phyloP scores from a whole-genome alignment of 2,329 filamentous ascomycete species.

The Fusarium sarcochroum region DNA sequence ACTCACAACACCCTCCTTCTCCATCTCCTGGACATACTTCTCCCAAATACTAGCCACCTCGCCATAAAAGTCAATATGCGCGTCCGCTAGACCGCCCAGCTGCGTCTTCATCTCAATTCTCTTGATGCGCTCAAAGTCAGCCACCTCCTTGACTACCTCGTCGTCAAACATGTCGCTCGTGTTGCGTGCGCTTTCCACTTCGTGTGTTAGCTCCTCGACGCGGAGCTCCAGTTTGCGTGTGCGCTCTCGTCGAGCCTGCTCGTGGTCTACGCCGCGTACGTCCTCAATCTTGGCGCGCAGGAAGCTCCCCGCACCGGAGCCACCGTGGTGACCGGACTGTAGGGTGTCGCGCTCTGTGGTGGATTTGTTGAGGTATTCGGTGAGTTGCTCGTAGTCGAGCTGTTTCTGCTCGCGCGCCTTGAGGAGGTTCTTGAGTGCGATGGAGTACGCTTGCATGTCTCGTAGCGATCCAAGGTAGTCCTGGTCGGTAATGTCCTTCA shows the following conservation, averaged over 20 bases:
- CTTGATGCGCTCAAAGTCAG: conserved; percentile 97
- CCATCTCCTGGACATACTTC: conserved; percentile 89
- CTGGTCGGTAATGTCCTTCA: conserved; percentile 94
- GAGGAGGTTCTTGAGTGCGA: conserved; percentile 87
- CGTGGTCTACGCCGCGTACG: conserved; percentile 95
- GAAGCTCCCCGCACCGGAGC: conserved; percentile 84
- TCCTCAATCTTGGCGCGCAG: conserved; percentile 96
- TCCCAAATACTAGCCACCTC: conserved; percentile 89
- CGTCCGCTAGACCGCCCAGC: conserved; percentile 84
- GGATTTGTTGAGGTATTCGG: conserved; percentile 94
- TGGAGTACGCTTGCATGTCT: conserved; percentile 95
- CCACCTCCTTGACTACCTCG: conserved; percentile 92
- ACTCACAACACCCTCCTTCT: conserved; percentile 68
- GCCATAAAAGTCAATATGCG: conserved; percentile 89
- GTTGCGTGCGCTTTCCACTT: conserved; percentile 89
- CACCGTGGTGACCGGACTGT: conserved; percentile 69
- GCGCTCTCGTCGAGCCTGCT: conserved; percentile 88
- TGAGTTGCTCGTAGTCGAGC: conserved; percentile 95
- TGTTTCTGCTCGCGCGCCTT: conserved; percentile 98
- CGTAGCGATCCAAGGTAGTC: conserved; percentile 93
- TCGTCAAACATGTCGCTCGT: conserved; percentile 95
- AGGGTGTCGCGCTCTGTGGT: conserved; percentile 88
- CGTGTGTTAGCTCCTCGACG: conserved; percentile 90
- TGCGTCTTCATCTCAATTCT: conserved; percentile 91
- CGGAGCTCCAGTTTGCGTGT: conserved; percentile 91